Base-by-base conservation (phyloP, 2,329 filamentous ascomycete species). In the Cercospora berteroae region DNA sequence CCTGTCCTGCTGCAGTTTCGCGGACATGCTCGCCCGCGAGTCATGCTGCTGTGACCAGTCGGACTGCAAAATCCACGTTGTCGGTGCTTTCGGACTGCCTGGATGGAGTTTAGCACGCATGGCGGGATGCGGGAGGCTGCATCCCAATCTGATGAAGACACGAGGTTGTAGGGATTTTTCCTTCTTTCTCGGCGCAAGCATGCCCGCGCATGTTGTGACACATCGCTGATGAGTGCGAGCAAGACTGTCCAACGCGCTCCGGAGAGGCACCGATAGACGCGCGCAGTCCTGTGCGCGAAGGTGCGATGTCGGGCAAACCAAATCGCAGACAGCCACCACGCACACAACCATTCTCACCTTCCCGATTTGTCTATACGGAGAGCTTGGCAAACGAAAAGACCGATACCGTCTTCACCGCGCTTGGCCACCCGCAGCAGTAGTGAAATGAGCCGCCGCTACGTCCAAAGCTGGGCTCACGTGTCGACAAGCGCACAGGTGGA, bases 1-100 rank as follows among this genome's bases (percentile, higher is more conserved):
- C 20, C 50, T 29, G 60, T 42, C 36, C 36, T 59, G 57, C 42
- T 67, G 62, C 36, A 61, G 65, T 68, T 42, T 67, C 61, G 67
- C 66, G 58, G 68, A 72, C 48, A 68, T 72, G 62, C 70, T 70
- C 70, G 70, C 70, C 18, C 67, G 57, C 61, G 62, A 68, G 52
- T 66, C 65, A 69, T 68, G 70, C 66, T 70, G 70, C 63, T 61
- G 70, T 72, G 68, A 33, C 63, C 68, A 65, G 58, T 52, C 63
- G 65, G 61, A 65, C 63, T 57, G 44, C 44, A 10, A 52, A 60
- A 63, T 67, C 66, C 59, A 66, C 60, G 39, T 64, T 20, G 55
- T 64, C 63, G 56, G 62, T 63, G 59, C 48, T 56, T 48, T 65
- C 67, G 66, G 60, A 57, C 39, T 65, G 66, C 48, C 69, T 55